Percentiles rank a stretch among this genome's conserved stretches.
Evolutionary conservation across 371 early-diverging fungal genomes (phyloP).

Genomic region (Aphelidium insulamus): DNA sequence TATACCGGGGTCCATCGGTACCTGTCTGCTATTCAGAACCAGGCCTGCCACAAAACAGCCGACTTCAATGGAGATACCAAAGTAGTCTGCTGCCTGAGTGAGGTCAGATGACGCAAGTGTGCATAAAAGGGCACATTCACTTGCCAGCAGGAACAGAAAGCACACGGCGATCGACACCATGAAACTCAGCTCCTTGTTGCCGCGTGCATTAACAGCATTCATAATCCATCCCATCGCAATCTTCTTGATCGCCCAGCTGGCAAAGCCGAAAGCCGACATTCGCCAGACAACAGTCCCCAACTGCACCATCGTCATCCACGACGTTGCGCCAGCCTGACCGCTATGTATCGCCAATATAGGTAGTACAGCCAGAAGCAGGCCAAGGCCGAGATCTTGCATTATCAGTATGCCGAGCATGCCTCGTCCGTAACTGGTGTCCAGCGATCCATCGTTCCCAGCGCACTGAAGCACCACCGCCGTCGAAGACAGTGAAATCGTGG

Average conservation of each 20-base stretch:
- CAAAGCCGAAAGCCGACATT: constrained; percentile 14
- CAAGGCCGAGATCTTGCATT: constrained; percentile 32
- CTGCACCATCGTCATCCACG: constrained; percentile 10
- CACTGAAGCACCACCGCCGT: constrained; percentile 31
- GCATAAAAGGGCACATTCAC: too few relatives aligned
- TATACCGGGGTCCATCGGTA: constrained; percentile 16
- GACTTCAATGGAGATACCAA: constrained; percentile 29
- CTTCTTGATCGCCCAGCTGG: constrained; percentile 13
- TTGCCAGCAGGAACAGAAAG: constrained; percentile 17
- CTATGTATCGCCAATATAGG: constrained; percentile 26
- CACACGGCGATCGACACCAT: constrained; percentile 25
- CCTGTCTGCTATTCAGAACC: constrained; percentile 17
- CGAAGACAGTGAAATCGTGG: constrained; percentile 22
- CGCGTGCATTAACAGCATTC: constrained; percentile 6
- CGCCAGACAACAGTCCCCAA: too few relatives aligned
- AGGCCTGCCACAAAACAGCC: constrained; percentile 39
- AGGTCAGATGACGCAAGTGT: too few relatives aligned
- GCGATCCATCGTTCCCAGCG: constrained; percentile 18
- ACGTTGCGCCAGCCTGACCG: constrained; percentile 14
- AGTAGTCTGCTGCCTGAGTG: too few relatives aligned
- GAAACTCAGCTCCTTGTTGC: constrained; percentile 20
- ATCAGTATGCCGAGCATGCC: constrained; percentile 25
- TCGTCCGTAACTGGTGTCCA: too few relatives aligned
- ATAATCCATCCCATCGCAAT: constrained; percentile 6
- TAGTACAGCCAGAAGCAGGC: constrained; percentile 31